These are phyloP conservation scores for Nannochloropsis gaditana DNA, from an alignment of 108 stramenopile genomes.

Conservation along the genomic window DNA sequence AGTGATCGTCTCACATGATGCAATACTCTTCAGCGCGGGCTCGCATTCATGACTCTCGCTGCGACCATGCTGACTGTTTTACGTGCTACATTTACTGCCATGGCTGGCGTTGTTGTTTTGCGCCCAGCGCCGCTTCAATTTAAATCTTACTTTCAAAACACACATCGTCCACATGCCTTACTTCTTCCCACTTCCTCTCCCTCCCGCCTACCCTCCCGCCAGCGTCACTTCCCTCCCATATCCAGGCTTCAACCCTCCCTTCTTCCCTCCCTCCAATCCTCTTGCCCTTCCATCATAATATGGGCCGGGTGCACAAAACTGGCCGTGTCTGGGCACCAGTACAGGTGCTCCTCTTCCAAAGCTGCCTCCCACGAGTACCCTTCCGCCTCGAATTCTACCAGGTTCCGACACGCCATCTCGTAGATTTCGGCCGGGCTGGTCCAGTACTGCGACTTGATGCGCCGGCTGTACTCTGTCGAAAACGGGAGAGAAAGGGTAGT, in stretches of 20 bases:
- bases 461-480: conserved; percentile 19
- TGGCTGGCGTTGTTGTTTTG: not conserved
- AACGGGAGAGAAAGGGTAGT: not conserved
- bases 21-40: too few species aligned
- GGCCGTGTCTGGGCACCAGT: conserved; percentile 40
- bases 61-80: not conserved
- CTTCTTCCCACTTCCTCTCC: too few species aligned
- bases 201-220: too few species aligned
- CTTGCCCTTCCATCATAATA: conserved; percentile 19
- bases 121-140: too few species aligned
- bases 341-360: conserved; percentile 47
- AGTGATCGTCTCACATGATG: too few species aligned
- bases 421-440: conserved; percentile 43
- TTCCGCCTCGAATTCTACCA: conserved; percentile 49
- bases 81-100: not conserved
- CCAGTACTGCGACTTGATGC: conserved; percentile 42
- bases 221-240: not conserved
- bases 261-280: conserved; percentile 24
- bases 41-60: not conserved
- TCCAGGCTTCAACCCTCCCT: not conserved
- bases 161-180: too few species aligned
- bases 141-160: too few species aligned
- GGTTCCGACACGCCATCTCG: conserved; percentile 48
- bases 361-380: conserved; percentile 32
- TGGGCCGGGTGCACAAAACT: conserved; percentile 45